Evolutionary conservation across 306 rosid genomes (phyloP).

Genomic region (Rosa rugosa): DNA sequence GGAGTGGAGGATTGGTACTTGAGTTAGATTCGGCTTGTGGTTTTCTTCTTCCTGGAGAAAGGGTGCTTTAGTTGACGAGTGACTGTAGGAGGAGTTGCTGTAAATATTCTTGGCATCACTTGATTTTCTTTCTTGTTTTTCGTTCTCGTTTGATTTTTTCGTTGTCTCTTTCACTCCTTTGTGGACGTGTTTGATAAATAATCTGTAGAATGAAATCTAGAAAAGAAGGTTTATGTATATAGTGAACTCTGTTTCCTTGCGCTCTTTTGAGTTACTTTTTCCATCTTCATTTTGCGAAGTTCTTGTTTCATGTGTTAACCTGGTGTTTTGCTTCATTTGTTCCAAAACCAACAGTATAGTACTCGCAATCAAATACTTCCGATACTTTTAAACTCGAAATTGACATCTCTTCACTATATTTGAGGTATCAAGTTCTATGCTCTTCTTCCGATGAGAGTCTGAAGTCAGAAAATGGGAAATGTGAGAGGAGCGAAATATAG

Average conservation of each 20-base stretch:
- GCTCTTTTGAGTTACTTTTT: neutral
- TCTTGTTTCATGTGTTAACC: neutral
- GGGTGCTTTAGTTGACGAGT: constrained; percentile 38
- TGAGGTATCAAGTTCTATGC: neutral
- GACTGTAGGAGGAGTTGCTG: constrained; percentile 44
- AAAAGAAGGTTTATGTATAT: constrained; percentile 57
- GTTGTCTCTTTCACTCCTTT: constrained; percentile 15
- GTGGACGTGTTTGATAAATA: constrained; percentile 73
- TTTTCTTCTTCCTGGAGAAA: constrained; percentile 29
- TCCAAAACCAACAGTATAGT: neutral
- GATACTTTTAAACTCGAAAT: neutral
- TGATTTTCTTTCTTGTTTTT: constrained; percentile 52
- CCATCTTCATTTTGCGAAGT: neutral
- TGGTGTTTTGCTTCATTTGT: neutral
- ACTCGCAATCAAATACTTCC: neutral
- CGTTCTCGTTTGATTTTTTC: constrained; percentile 14
- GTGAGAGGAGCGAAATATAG: too few relatives aligned
- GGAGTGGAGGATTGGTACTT: constrained; percentile 36
- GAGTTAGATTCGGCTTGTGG: constrained; percentile 43
- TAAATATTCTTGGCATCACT: constrained; percentile 63
- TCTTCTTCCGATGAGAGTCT: neutral
- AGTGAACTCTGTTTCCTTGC: constrained; percentile 14
- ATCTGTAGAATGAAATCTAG: constrained; percentile 49
- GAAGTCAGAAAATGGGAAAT: neutral
- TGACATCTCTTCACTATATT: neutral